These are phyloP conservation scores for Diaporthe sp. DNA, from an alignment of 2,329 filamentous ascomycete genomes.

Conservation along the genomic window DNA sequence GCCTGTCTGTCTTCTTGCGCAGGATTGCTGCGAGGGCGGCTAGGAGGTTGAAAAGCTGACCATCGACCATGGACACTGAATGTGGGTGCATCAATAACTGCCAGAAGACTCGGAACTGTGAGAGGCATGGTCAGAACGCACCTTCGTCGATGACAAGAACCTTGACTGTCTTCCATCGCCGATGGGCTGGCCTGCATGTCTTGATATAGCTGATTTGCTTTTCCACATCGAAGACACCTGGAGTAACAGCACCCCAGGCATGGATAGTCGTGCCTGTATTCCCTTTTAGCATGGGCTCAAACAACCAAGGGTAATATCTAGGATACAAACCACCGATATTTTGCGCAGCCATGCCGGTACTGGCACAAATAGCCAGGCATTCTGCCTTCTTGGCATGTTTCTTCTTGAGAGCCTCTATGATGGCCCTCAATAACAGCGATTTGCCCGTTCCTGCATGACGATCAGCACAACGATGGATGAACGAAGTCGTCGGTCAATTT, in stretches of 20 bases:
- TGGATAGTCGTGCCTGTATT: constrained; percentile 72
- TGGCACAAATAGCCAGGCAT: constrained; percentile 80
- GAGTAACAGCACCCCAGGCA: constrained; percentile 80
- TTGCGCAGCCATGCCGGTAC: constrained; percentile 81
- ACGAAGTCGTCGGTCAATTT: accelerated
- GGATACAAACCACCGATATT: constrained; percentile 73
- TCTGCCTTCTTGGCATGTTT: constrained; percentile 75
- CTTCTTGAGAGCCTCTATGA: constrained; percentile 74
- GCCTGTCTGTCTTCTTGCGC: constrained; percentile 77
- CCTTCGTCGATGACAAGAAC: constrained; percentile 78
- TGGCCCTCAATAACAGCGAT: constrained; percentile 80
- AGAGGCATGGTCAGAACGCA: not conserved
- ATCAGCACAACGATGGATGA: not conserved
- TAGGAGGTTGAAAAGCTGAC: constrained; percentile 82
- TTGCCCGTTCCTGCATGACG: constrained; percentile 75
- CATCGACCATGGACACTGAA: constrained; percentile 81
- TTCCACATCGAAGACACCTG: constrained; percentile 79
- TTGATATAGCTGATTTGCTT: constrained; percentile 81
- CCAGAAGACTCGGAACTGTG: not conserved
- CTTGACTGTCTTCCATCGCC: constrained; percentile 79
- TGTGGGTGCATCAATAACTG: not conserved
- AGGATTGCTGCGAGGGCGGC: constrained; percentile 74
- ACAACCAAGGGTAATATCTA: accelerated
- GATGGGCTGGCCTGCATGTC: constrained; percentile 76
- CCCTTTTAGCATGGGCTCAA: no score